Conservation (phyloP, 2,329 filamentous ascomycete species). For the Sphaerulina vaccinii region DNA sequence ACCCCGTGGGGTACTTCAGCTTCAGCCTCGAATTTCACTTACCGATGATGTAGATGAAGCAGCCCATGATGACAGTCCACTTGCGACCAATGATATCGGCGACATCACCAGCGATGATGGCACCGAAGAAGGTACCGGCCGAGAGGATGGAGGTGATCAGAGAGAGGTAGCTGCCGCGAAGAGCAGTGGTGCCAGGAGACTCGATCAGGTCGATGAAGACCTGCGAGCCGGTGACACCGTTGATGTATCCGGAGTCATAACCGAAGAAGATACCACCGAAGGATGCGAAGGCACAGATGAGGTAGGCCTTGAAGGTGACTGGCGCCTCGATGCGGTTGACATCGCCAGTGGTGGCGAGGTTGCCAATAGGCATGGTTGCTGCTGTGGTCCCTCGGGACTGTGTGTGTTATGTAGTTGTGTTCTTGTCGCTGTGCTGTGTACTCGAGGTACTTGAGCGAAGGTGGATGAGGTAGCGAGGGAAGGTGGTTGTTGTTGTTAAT, state of each 20-base stretch:
- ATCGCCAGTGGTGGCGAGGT: conserved; percentile 47
- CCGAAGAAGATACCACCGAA: conserved; percentile 69
- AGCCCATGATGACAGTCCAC: conserved; percentile 69
- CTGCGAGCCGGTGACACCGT: conserved; percentile 44
- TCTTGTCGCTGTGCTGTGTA: background rate
- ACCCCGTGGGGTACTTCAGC: background rate
- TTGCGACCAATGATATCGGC: conserved; percentile 74
- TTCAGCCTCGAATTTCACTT: conserved; percentile 16
- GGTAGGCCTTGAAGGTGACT: conserved; percentile 45
- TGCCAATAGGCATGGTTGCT: conserved; percentile 24
- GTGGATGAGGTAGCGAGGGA: background rate
- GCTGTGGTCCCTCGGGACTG: background rate
- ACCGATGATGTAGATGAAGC: conserved; percentile 63
- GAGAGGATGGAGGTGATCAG: conserved; percentile 76
- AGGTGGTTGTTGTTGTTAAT: background rate
- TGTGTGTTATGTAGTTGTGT: background rate
- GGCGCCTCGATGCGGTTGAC: conserved; percentile 54
- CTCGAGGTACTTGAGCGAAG: conserved; percentile 1
- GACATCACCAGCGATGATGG: conserved; percentile 73
- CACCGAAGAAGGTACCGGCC: conserved; percentile 69
- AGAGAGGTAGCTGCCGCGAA: conserved; percentile 45
- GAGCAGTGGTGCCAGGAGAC: conserved; percentile 38
- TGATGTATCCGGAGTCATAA: conserved; percentile 76
- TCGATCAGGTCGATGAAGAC: conserved; percentile 56
- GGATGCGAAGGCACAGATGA: conserved; percentile 49